Evolutionary conservation across 768 basidiomycete species (phyloP).

Genomic region (Tylopilus vinaceipallidus): DNA sequence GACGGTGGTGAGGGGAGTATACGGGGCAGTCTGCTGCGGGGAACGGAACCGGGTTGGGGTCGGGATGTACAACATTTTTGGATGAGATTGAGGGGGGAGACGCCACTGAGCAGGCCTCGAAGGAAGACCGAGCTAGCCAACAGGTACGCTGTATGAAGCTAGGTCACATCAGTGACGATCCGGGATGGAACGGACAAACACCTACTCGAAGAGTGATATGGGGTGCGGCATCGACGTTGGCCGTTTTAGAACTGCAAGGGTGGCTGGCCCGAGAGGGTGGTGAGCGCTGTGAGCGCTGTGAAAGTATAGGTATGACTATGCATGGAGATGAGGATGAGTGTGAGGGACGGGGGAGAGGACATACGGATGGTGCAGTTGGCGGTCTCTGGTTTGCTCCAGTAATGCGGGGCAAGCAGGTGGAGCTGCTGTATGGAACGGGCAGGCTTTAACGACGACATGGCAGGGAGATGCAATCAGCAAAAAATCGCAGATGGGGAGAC

Average conservation of each 20-base stretch:
- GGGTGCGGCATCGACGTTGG: conserved; percentile 48
- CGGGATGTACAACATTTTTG: conserved; percentile 31
- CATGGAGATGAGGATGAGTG: conserved; percentile 2
- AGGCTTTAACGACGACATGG: no score
- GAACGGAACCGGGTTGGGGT: conserved; percentile 32
- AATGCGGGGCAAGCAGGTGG: conserved; percentile 51
- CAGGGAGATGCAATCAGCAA: no score
- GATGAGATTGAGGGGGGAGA: conserved; percentile 59
- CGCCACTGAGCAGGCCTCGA: conserved; percentile 66
- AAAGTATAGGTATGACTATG: conserved; percentile 53
- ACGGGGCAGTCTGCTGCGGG: conserved; percentile 57
- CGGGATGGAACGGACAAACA: conserved; percentile 1
- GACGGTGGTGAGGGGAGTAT: conserved; percentile 59
- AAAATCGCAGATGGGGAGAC: no score
- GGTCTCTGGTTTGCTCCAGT: conserved; percentile 74
- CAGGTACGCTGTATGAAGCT: conserved; percentile 83
- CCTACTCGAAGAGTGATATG: conserved; percentile 64
- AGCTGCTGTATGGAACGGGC: neutral
- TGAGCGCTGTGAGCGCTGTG: no score
- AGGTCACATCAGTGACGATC: conserved; percentile 8
- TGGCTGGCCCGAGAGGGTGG: no score
- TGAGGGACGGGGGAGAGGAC: conserved; percentile 21
- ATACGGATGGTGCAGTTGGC: conserved; percentile 78
- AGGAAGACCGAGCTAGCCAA: conserved; percentile 79
- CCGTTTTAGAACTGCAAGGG: conserved; percentile 44